These are phyloP conservation scores for Wickerhamiella qilinensis DNA, from an alignment of 805 yeast genomes.

Conservation along the genomic window DNA sequence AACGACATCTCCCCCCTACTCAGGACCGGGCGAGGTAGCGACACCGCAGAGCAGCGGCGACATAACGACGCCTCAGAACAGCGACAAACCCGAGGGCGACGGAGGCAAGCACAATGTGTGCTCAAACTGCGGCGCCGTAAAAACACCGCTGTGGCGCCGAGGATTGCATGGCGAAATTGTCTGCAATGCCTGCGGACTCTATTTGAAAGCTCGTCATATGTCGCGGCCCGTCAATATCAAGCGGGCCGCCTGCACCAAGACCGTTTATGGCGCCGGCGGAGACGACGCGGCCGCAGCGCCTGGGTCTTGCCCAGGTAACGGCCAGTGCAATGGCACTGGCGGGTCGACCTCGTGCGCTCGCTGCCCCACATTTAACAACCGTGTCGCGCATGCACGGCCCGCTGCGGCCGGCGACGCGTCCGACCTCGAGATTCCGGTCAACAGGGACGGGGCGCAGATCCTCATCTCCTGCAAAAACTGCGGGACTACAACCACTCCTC, in stretches of 20 bases:
- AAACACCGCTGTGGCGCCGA: constrained; percentile 91
- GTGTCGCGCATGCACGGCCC: constrained; percentile 19
- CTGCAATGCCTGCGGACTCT: constrained; percentile 94
- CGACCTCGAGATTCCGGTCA: constrained; percentile 4
- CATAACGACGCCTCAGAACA: too few relatives aligned
- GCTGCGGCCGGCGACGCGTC: neutral
- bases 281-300: neutral
- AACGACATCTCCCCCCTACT: too few relatives aligned
- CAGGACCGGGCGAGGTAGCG: too few relatives aligned
- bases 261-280: too few relatives aligned
- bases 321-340: constrained; percentile 78
- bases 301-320: constrained; percentile 60
- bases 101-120: too few relatives aligned
- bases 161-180: constrained; percentile 82
- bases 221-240: constrained; percentile 53
- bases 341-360: constrained; percentile 67
- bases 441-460: constrained; percentile 24
- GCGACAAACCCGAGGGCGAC: too few relatives aligned
- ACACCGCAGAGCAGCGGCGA: too few relatives aligned
- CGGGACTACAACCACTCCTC: constrained; percentile 78
- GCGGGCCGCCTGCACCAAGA: constrained; percentile 18
- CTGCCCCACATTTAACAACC: constrained; percentile 69
- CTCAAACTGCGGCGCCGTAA: constrained; percentile 79
- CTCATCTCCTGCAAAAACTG: constrained; percentile 74
- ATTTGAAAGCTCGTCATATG: constrained; percentile 39